phyloP scores from a whole-genome alignment of 1,284 basidiomycete species.

The Fistulinella cinereoalba region DNA sequence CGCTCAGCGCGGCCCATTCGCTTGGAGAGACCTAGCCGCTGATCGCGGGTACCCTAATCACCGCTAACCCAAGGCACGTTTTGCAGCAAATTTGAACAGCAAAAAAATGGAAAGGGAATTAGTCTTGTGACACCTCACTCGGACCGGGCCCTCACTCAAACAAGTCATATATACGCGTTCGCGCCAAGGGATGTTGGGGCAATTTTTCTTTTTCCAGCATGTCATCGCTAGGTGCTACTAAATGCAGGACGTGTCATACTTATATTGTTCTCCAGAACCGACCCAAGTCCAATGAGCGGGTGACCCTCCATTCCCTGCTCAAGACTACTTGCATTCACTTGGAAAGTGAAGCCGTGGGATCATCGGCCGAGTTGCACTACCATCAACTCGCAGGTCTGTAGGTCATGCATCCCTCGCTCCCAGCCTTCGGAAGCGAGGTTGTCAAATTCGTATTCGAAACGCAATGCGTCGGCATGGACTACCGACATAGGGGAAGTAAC shows the following conservation, averaged over 20 bases:
- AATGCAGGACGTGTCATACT: not conserved
- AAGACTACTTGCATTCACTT: too few relatives aligned
- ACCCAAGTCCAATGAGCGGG: not conserved
- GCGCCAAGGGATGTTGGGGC: not conserved
- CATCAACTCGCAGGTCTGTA: too few relatives aligned
- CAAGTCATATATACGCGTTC: not conserved
- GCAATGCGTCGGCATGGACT: too few relatives aligned
- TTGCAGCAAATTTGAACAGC: not conserved
- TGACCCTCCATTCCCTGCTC: too few relatives aligned
- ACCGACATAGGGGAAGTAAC: too few relatives aligned
- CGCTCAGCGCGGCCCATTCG: not conserved
- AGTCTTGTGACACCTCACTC: not conserved
- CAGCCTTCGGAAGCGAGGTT: too few relatives aligned
- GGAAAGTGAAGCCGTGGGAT: too few relatives aligned
- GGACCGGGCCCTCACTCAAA: not conserved
- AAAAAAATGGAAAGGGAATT: slow-evolving; percentile 1
- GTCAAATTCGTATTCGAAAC: too few relatives aligned
- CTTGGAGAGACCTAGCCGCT: not conserved
- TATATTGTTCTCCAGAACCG: not conserved
- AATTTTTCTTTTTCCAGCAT: not conserved
- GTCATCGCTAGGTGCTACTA: not conserved
- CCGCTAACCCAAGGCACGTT: not conserved
- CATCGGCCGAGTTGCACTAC: too few relatives aligned
- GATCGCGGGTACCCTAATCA: not conserved
- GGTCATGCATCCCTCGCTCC: too few relatives aligned